Evolutionary conservation across 208 protist genomes (phyloP).

Genomic region (Wallacemonas sp.): DNA sequence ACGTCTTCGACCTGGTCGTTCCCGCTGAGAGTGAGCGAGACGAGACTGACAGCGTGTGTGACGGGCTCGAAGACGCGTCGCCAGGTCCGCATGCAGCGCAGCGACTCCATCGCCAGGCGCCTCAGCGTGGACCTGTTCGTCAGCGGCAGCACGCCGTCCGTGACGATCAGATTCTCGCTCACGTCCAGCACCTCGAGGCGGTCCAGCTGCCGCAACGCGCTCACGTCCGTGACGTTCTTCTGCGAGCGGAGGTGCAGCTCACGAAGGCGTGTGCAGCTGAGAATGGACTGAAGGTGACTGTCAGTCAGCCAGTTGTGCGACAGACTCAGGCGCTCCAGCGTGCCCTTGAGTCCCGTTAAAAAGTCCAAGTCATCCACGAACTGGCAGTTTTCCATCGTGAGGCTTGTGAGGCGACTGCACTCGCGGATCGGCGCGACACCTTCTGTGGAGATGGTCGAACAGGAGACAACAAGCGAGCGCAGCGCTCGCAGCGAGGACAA

Average conservation of each 20-base stretch:
- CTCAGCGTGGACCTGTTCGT: slow-evolving; percentile 13
- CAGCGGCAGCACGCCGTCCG: slow-evolving; percentile 25
- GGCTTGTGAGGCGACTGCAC: slow-evolving; percentile 42
- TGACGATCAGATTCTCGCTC: slow-evolving; percentile 48
- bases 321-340: slow-evolving; percentile 44
- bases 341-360: slow-evolving; percentile 25
- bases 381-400: slow-evolving; percentile 75
- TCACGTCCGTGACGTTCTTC: slow-evolving; percentile 48
- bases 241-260: slow-evolving; percentile 62
- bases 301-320: slow-evolving; percentile 55
- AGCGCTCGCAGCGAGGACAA: slow-evolving; percentile 45
- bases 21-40: slow-evolving; percentile 16
- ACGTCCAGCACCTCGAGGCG: slow-evolving; percentile 52
- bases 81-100: slow-evolving; percentile 9
- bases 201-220: slow-evolving; percentile 33
- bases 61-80: slow-evolving; percentile 2
- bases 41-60: slow-evolving; percentile 9
- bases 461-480: slow-evolving; percentile 44
- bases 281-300: slow-evolving; percentile 47
- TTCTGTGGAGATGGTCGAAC: slow-evolving; percentile 58
- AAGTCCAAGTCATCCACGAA: slow-evolving; percentile 58
- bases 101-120: slow-evolving; percentile 2
- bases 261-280: slow-evolving; percentile 39
- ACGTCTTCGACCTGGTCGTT: slow-evolving; percentile 13
- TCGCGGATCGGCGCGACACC: slow-evolving; percentile 38